phyloP scores from a whole-genome alignment of 2,329 filamentous ascomycete species.

The Thelonectria blattea region DNA sequence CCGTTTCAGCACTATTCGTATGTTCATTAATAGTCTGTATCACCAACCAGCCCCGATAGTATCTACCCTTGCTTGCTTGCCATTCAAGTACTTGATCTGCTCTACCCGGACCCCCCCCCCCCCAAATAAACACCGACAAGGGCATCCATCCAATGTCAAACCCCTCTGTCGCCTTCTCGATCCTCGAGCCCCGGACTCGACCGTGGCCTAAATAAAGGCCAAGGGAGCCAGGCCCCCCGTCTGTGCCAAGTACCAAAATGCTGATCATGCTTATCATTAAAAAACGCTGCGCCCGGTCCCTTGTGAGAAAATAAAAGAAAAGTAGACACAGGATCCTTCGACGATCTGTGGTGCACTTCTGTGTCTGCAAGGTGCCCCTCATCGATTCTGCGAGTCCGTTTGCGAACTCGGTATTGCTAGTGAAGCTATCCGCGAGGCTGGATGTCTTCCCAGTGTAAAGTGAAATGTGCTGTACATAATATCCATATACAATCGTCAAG shows the following conservation, averaged over 20 bases:
- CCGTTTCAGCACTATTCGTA: conserved; percentile 36
- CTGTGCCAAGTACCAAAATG: conserved; percentile 43
- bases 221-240: conserved; percentile 31
- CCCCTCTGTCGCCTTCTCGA: conserved; percentile 18
- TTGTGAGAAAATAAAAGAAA: conserved; percentile 23
- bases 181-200: conserved; percentile 24
- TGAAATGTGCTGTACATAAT: conserved; percentile 45
- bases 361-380: conserved; percentile 18
- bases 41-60: conserved; percentile 24
- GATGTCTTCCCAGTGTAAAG: conserved; percentile 18
- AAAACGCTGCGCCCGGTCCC: conserved; percentile 40
- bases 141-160: conserved; percentile 25
- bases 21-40: conserved; percentile 41
- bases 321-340: conserved; percentile 17
- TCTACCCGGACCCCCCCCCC: conserved; percentile 18
- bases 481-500: conserved; percentile 46
- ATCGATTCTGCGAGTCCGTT: conserved; percentile 2
- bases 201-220: conserved; percentile 20
- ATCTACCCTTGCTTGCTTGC: conserved; percentile 7
- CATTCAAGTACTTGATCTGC: conserved; percentile 32
- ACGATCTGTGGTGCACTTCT: conserved; percentile 24
- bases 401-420: conserved; percentile 13
- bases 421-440: conserved; percentile 12
- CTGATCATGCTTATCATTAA: conserved; percentile 49
- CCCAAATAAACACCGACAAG: conserved; percentile 19